Conservation (phyloP, 495 filamentous ascomycete genomes). For the Penicillium longicatenatum region DNA sequence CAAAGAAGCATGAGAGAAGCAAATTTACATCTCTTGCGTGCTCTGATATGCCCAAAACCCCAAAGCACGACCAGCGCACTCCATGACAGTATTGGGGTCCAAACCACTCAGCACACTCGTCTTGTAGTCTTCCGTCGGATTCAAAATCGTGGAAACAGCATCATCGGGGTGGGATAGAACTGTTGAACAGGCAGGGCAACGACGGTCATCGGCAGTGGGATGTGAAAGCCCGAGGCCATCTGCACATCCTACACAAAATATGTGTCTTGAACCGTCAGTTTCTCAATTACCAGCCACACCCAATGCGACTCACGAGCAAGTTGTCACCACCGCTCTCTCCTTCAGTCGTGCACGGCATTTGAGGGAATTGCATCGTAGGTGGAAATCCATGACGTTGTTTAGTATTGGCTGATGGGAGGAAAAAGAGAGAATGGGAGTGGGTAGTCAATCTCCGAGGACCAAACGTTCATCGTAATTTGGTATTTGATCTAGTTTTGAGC, state of each 20-base stretch:
- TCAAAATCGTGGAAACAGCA: constrained; percentile 71
- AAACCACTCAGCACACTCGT: constrained; percentile 86
- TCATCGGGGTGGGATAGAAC: constrained; percentile 74
- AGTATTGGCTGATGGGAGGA: constrained; percentile 6
- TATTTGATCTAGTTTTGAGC: constrained; percentile 17
- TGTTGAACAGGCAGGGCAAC: constrained; percentile 83
- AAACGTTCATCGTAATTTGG: constrained; percentile 6
- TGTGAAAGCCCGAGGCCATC: constrained; percentile 64
- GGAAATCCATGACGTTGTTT: constrained; percentile 62
- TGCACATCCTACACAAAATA: constrained; percentile 82
- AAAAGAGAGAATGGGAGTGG: constrained; percentile 3
- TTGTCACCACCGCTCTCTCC: constrained; percentile 83
- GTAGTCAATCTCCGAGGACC: constrained; percentile 18
- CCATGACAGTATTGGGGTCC: constrained; percentile 82
- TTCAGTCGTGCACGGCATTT: constrained; percentile 75
- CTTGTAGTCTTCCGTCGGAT: constrained; percentile 92
- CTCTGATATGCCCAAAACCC: constrained; percentile 92
- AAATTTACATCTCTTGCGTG: constrained; percentile 78
- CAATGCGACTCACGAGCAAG: constrained; percentile 67
- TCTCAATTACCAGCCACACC: background rate
- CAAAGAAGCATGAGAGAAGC: background rate
- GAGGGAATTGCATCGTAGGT: constrained; percentile 77
- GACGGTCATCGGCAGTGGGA: constrained; percentile 53
- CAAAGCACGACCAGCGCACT: constrained; percentile 81
- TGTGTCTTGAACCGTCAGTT: constrained; percentile 61